Conservation (phyloP, 495 filamentous ascomycete genomes). For the Hypomontagnella monticulosa region DNA sequence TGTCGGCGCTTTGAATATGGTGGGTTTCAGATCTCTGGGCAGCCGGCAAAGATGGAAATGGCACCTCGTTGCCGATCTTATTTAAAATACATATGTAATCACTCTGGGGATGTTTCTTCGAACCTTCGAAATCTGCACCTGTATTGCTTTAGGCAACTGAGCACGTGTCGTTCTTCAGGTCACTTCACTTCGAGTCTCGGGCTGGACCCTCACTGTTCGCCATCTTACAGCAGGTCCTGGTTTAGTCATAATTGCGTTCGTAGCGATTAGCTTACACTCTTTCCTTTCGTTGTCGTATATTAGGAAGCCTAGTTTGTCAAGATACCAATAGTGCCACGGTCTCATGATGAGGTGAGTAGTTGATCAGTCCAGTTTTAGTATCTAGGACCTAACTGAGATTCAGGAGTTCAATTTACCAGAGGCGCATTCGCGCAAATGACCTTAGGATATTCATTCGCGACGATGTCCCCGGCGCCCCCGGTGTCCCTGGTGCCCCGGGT, state of each 20-base stretch:
- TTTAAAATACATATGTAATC: conserved; percentile 20
- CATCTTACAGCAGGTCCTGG: conserved; percentile 31
- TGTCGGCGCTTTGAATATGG: conserved; percentile 21
- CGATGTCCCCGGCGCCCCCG: conserved; percentile 4
- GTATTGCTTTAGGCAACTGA: conserved; percentile 17
- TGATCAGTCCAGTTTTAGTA: not conserved
- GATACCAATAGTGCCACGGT: conserved; percentile 26
- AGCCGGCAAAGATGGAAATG: not conserved
- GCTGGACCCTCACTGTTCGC: conserved; percentile 37
- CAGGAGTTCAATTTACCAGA: conserved; percentile 26
- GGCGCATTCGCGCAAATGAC: conserved; percentile 30
- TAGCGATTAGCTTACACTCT: conserved; percentile 11
- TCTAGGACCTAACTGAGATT: not conserved
- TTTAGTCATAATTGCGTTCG: conserved; percentile 29
- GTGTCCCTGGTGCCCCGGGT: conserved; percentile 5
- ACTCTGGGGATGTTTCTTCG: not conserved
- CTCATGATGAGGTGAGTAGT: conserved; percentile 32
- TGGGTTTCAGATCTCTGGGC: conserved; percentile 31
- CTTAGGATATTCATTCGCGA: conserved; percentile 30
- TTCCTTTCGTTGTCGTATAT: conserved; percentile 13
- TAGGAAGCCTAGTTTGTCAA: conserved; percentile 19
- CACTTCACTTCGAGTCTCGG: conserved; percentile 28
- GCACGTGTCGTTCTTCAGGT: conserved; percentile 31
- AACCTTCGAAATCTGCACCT: conserved; percentile 23
- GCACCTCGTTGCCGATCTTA: not conserved